Evolutionary conservation across 306 rosid species (phyloP), one percentile per base, ranked within the genome.

Genomic region (Hippophae gyantsensis): DNA sequence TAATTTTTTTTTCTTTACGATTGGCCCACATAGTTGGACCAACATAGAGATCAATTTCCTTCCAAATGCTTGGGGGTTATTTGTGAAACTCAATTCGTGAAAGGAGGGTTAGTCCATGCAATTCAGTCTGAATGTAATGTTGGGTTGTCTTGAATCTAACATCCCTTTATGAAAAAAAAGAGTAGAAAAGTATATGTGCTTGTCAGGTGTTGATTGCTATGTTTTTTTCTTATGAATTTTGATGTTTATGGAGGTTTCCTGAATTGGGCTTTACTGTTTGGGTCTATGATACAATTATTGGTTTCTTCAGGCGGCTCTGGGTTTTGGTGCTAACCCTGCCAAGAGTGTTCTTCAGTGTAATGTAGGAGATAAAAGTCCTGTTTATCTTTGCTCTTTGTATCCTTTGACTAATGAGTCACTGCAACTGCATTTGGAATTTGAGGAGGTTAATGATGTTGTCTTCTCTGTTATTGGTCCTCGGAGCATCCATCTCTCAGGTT

Each of bases 391-490:
- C 65, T 76, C 86, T 48, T 79, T 85, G 77, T 79, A 76, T 76
- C 94, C 96, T 6, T 81, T 71, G 57, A 81, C n/a, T 70, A 50
- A 63, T 0, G 98, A 90, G 73, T 87, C 92, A 4, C 62, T 85
- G 82, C 98, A 85, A 43, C 69, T 90, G 8, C 82, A 85, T 65
- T 64, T 90, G 84, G 98, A 90, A 71, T 72, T 87, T 25, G 86
- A 90, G 53, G 98, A 90, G 81, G 69, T 66, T 61, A 83, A 75
- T 46, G 75, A 87, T 7, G 95, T 90, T 48, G n/a, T 87, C 63
- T 83, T 90, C 79, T 87, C 95, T 0, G 96, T 83, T n/a, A 42
- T 90, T 64, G 96, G 98, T 32, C 92, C 89, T 64, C 84, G 87
- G 61, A 85, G 95, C 58, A 74, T 90, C 72, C 94, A 85, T 64